These are phyloP conservation scores for Skeletonema grethae DNA, from an alignment of 108 stramenopile species.

Conservation along the genomic window DNA sequence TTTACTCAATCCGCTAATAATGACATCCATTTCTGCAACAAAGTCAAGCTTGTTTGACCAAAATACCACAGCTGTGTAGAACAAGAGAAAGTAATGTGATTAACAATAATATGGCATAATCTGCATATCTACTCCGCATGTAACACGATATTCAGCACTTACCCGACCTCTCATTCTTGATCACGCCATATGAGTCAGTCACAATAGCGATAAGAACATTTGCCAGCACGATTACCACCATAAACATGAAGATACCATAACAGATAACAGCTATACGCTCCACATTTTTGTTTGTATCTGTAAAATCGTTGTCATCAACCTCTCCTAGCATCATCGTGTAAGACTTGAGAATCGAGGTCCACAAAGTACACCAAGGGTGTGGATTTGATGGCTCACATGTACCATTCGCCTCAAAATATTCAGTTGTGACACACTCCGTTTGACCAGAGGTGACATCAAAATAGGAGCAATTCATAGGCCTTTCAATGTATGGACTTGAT, in stretches of 20 bases:
- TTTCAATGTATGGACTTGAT: not conserved
- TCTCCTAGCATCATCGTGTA: constrained; percentile 62
- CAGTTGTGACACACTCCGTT: not conserved
- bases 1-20: constrained; percentile 9
- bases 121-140: not conserved
- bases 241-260: constrained; percentile 34
- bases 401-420: not conserved
- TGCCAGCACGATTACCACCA: constrained; percentile 54
- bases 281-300: not conserved
- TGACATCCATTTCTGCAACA: constrained; percentile 61
- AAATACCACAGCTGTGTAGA: constrained; percentile 53
- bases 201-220: constrained; percentile 81
- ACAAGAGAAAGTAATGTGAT: constrained; percentile 1
- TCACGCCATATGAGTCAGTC: constrained; percentile 68
- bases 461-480: not conserved
- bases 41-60: constrained; percentile 65
- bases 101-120: not conserved
- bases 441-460: not conserved
- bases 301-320: constrained; percentile 54
- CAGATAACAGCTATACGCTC: constrained; percentile 32
- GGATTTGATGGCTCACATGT: constrained; percentile 28
- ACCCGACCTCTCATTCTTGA: constrained; percentile 54
- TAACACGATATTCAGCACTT: constrained; percentile 1
- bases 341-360: constrained; percentile 48
- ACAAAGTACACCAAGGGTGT: constrained; percentile 69